These are phyloP conservation scores for Penicillium paradoxum DNA, from an alignment of 495 filamentous ascomycete species.

Conservation along the genomic window DNA sequence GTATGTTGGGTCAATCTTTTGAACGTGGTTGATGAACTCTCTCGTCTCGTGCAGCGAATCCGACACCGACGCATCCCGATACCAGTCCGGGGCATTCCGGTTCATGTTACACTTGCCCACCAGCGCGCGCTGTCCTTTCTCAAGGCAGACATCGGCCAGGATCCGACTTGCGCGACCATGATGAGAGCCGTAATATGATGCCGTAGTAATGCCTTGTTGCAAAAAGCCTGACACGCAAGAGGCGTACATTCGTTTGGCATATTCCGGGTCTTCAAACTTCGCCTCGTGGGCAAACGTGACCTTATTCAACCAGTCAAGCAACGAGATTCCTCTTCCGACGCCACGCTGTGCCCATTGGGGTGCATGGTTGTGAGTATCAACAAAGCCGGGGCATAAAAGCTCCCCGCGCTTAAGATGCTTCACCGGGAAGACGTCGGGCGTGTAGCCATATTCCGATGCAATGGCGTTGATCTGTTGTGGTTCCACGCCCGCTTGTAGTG, in stretches of 20 bases:
- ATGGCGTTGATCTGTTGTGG: constrained; percentile 18
- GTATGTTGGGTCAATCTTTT: constrained; percentile 15
- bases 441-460: constrained; percentile 24
- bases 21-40: constrained; percentile 46
- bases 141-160: constrained; percentile 53
- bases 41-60: constrained; percentile 49
- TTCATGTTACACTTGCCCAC: constrained; percentile 66
- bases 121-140: constrained; percentile 56
- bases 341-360: constrained; percentile 61
- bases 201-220: constrained; percentile 60
- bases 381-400: constrained; percentile 57
- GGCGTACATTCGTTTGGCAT: constrained; percentile 50
- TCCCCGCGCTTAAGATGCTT: constrained; percentile 42
- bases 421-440: constrained; percentile 30
- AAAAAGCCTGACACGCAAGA: constrained; percentile 53
- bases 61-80: constrained; percentile 46
- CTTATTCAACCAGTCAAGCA: constrained; percentile 55
- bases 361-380: constrained; percentile 63
- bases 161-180: constrained; percentile 55
- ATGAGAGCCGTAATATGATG: constrained; percentile 58
- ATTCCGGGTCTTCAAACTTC: constrained; percentile 46
- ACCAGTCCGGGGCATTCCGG: constrained; percentile 55
- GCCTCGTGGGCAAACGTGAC: constrained; percentile 62
- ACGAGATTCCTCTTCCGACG: constrained; percentile 50
- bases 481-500: constrained; percentile 18